These are phyloP conservation scores for Aspergillus conjunctus DNA, from an alignment of 495 filamentous ascomycete species.

Conservation along the genomic window DNA sequence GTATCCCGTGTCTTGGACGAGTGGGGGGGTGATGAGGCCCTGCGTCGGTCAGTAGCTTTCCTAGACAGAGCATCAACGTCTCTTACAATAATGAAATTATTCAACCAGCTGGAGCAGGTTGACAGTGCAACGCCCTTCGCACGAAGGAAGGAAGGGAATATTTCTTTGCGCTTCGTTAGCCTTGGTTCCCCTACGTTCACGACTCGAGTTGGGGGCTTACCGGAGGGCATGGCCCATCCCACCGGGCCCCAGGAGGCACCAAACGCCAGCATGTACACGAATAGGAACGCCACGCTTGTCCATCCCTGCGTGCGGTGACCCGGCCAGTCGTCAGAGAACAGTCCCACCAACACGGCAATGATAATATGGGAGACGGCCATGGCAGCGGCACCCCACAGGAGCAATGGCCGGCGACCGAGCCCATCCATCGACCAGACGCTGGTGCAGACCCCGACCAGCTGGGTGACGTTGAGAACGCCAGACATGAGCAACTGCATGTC, in stretches of 20 bases:
- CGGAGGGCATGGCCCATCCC: slow-evolving; percentile 49
- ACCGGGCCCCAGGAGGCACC: slow-evolving; percentile 51
- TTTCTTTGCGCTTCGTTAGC: slow-evolving; percentile 32
- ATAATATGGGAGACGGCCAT: slow-evolving; percentile 55
- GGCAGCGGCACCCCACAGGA: slow-evolving; percentile 47
- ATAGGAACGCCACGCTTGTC: slow-evolving; percentile 48
- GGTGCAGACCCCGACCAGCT: slow-evolving; percentile 51
- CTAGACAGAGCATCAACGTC: too few relatives aligned
- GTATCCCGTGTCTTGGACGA: slow-evolving; percentile 57
- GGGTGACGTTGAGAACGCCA: slow-evolving; percentile 58
- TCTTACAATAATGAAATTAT: slow-evolving; percentile 58
- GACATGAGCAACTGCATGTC: slow-evolving; percentile 61
- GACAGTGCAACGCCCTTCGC: slow-evolving; percentile 56
- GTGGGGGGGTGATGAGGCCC: slow-evolving; percentile 55
- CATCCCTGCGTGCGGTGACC: slow-evolving; percentile 49
- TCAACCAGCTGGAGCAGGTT: slow-evolving; percentile 58
- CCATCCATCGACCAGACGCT: slow-evolving; percentile 54
- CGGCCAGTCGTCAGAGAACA: slow-evolving; percentile 48
- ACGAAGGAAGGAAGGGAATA: slow-evolving; percentile 54
- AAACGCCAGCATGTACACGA: slow-evolving; percentile 54
- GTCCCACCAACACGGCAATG: slow-evolving; percentile 51
- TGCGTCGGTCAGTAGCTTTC: slow-evolving; percentile 17
- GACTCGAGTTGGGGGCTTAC: slow-evolving; percentile 11
- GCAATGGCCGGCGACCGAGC: slow-evolving; percentile 48
- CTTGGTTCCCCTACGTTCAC: neutral